Base-by-base conservation (phyloP, 164 flowering plant species). In the Paratinospora sagittata region DNA sequence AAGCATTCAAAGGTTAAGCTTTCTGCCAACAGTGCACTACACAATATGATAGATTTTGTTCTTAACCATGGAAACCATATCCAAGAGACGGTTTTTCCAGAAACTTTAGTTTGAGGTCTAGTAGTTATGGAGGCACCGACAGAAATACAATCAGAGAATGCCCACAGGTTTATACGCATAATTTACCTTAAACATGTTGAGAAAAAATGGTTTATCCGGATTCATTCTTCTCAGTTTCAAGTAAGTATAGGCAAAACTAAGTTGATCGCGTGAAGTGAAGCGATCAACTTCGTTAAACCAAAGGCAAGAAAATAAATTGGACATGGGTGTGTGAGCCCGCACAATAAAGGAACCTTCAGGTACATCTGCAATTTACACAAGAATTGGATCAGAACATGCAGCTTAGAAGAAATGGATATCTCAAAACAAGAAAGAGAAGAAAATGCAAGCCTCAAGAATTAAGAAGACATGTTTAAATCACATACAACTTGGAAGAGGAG, bases 271-370 rank as follows among this genome's bases (percentile, higher is more conserved):
- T 36, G 98, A 89, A 10, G 98, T 95, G 74, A 95, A 95, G 23
- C 93, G 90, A 76, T 92, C 89, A 73, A 95, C 97, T 82, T 95
- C 97, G 65, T 92, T 95, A 81, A 95, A 95, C 98, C 98, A 95
- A 68, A 92, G 91, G 79, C 97, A 92, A 12, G 99, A 91, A 81
- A 95, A 95, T 71, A 95, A 78, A 78, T 95, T 91, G 69, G 99
- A 92, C 93, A 89, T 92, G 24, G 97, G 93, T 67, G 97, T 87
- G 76, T 95, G 99, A 5, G 97, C 96, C 65, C 97, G 84, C 65
- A 95, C 84, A 68, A 95, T 95, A 65, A 92, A 92, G 43, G 97
- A 95, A 30, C 97, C 99, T 81, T 92, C 97, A 55, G 97, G 97
- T 23, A 95, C 99, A 87, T 89, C 97, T 95, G 89, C 77, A 82